Conservation (phyloP, 306 rosid genomes). For the Trifolium subterraneum region DNA sequence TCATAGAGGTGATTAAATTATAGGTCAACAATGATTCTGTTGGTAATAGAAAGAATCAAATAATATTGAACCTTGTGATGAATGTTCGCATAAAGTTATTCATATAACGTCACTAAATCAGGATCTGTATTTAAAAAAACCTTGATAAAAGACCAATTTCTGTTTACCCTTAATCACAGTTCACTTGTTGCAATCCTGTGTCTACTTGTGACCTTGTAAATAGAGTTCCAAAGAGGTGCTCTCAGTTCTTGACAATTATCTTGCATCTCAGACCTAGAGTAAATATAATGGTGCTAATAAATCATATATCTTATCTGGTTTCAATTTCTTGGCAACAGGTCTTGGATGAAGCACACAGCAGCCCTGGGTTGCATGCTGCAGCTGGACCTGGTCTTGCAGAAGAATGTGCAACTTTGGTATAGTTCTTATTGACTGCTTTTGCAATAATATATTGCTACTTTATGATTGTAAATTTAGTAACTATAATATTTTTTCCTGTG, state of each 20-base stretch:
- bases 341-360: constrained; percentile 98
- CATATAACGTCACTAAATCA: constrained; percentile 13
- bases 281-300: constrained; percentile 26
- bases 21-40: neutral
- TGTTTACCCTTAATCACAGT: constrained; percentile 6
- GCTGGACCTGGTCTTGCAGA: constrained; percentile 99
- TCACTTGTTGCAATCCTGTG: constrained; percentile 30
- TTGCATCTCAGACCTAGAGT: constrained; percentile 7
- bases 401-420: constrained; percentile 92
- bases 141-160: neutral
- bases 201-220: constrained; percentile 12
- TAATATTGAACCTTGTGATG: constrained; percentile 7
- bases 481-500: constrained; percentile 7
- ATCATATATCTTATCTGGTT: constrained; percentile 32
- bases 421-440: constrained; percentile 37
- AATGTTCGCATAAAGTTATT: constrained; percentile 1
- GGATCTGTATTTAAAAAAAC: constrained; percentile 19
- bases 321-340: constrained; percentile 57
- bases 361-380: constrained; percentile 92
- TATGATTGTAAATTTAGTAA: constrained; percentile 23
- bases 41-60: neutral
- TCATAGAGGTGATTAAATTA: constrained; percentile 15
- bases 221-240: constrained; percentile 20
- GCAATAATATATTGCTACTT: constrained; percentile 13
- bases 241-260: constrained; percentile 14